phyloP scores from a whole-genome alignment of 306 rosid species.

The cucumber (Cucumis sativus) region DNA sequence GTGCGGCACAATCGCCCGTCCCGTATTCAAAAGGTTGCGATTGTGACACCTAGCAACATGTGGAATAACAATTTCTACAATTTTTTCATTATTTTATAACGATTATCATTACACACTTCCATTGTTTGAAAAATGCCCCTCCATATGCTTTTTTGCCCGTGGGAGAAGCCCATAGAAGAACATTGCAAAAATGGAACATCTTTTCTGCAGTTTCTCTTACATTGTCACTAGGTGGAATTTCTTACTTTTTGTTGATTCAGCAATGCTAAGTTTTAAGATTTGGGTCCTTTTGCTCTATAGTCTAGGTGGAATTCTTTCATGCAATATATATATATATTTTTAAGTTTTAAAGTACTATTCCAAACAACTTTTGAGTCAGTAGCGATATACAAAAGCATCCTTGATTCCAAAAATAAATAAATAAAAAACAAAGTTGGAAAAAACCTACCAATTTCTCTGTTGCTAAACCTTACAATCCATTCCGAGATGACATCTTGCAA shows the following conservation, averaged over 20 bases:
- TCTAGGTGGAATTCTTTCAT: neutral
- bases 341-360: neutral
- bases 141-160: neutral
- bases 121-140: neutral
- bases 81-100: neutral
- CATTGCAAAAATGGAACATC: neutral
- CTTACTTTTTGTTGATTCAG: neutral
- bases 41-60: too few species aligned
- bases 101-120: neutral
- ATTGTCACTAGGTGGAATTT: neutral
- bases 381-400: neutral
- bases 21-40: too few species aligned
- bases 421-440: neutral
- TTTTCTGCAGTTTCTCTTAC: neutral
- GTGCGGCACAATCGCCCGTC: too few species aligned
- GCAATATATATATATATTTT: neutral
- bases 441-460: conserved; percentile 51
- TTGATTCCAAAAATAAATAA: neutral
- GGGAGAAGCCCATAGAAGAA: neutral
- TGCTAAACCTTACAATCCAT: conserved; percentile 49
- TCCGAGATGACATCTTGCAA: conserved; percentile 69
- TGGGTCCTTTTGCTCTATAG: neutral
- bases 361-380: neutral
- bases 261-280: neutral
- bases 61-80: neutral